Evolutionary conservation across 2,329 filamentous ascomycete genomes (phyloP), one percentile per base, ranked within the genome.

Genomic region (Sphaerostilbella broomeana): DNA sequence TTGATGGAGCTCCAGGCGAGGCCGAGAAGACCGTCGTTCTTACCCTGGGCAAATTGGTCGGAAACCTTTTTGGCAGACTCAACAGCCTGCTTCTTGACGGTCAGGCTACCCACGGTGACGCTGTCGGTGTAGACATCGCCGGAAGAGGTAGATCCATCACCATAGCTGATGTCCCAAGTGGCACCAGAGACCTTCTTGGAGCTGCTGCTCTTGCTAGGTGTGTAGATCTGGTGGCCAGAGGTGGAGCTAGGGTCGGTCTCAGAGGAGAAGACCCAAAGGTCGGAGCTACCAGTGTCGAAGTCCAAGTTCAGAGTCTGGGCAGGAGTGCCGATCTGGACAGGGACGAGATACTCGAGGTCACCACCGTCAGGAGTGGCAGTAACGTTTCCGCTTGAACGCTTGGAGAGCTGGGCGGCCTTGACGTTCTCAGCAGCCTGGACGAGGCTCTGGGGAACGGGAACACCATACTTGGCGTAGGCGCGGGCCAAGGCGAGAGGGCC

Each of bases 21-120:
- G 3, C 69, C 69, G 10, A 71, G 50, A 11, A 72, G 54, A 6
- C 67, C 68, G 41, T 32, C 67, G 57, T 77, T 65, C 10, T 39
- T 26, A 35, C 66, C 59, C 17, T 51, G 47, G 12, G 59, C 61
- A 50, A 71, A 69, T 24, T 59, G 50, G 2, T 44, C 22, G 8
- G 65, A 69, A 15, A 70, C 64, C 8, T 59, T 49, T 16, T 50
- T 48, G 10, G 68, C 68, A 5, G 59, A 55, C 49, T 70, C 65
- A 27, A 72, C 61, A 7, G 68, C 65, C 49, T 70, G 65, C 4
- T 50, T 52, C 20, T 53, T 40, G 6, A 69, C 62, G 8, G 53
- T 61, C 17, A 70, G 47, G 18, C 59, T 60, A 13, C 65, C 68
- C 2, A 71, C 51, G 3, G 56, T 58, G 36, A 71, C 65, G 2